Evolutionary conservation across 441 rosid genomes (phyloP).

Genomic region (Croton setiger): DNA sequence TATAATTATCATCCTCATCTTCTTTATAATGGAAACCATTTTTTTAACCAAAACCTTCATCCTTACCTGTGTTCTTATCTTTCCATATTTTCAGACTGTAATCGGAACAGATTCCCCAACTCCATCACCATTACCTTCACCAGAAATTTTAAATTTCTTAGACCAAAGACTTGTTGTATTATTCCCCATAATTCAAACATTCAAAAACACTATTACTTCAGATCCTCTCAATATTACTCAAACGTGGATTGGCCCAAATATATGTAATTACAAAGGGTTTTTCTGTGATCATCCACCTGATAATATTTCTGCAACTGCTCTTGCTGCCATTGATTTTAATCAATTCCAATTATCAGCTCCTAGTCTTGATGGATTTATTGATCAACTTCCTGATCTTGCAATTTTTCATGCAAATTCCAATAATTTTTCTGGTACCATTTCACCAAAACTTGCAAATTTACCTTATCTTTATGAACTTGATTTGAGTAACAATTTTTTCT

Average conservation of each 20-base stretch:
- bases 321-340: constrained; percentile 46
- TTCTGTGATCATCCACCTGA: constrained; percentile 47
- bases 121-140: not conserved
- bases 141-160: constrained; percentile 23
- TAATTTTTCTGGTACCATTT: constrained; percentile 36
- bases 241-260: constrained; percentile 44
- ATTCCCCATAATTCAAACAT: constrained; percentile 42
- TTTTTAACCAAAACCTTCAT: constrained; percentile 4
- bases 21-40: constrained; percentile 14
- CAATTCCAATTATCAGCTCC: constrained; percentile 36
- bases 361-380: constrained; percentile 37
- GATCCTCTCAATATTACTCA: constrained; percentile 36
- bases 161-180: constrained; percentile 36
- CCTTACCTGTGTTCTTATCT: constrained; percentile 7
- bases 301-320: constrained; percentile 35
- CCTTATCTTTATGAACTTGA: constrained; percentile 47
- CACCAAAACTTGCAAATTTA: constrained; percentile 19
- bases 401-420: constrained; percentile 54
- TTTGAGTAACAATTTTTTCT: constrained; percentile 44
- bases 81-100: constrained; percentile 6
- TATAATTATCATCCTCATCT: constrained; percentile 7
- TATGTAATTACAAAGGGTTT: constrained; percentile 53
- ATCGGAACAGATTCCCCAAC: not conserved
- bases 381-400: constrained; percentile 40
- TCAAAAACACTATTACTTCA: constrained; percentile 36